Conservation (phyloP, 345 rosid species). For the Clausena lansium region DNA sequence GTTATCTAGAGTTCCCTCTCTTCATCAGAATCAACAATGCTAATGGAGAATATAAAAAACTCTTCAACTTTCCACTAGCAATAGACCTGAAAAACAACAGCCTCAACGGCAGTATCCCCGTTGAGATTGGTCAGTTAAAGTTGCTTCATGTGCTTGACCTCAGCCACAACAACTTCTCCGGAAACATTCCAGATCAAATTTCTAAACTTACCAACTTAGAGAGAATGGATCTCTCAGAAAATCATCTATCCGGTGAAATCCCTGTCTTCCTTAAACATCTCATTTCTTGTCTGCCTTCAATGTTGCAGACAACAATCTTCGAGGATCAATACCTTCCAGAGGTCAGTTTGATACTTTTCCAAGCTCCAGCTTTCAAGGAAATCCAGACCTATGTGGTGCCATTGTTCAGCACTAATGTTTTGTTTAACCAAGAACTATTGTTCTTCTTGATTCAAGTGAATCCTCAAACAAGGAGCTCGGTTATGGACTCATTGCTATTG, state of each 20-base stretch:
- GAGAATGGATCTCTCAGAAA: conserved; percentile 3
- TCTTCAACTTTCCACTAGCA: neutral
- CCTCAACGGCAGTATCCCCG: neutral
- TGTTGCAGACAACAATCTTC: conserved; percentile 6
- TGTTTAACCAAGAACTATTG: neutral
- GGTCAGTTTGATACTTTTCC: conserved; percentile 4
- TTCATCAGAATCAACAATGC: neutral
- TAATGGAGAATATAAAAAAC: neutral
- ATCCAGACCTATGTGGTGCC: neutral
- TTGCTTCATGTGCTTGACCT: neutral
- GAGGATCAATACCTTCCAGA: conserved; percentile 11
- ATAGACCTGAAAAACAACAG: conserved; percentile 7
- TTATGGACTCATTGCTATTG: neutral
- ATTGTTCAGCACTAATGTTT: neutral
- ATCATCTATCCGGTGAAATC: neutral
- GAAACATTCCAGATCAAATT: conserved; percentile 4
- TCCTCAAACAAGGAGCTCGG: neutral
- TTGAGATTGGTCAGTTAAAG: conserved; percentile 7
- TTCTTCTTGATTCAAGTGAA: neutral
- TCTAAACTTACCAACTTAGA: conserved; percentile 10
- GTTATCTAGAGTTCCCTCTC: conserved; percentile 9
- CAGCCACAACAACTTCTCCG: neutral
- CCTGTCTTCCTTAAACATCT: conserved; percentile 7
- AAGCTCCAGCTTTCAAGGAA: neutral
- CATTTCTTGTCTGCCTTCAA: conserved; percentile 5